Conservation (phyloP, 2,329 filamentous ascomycete genomes). For the Orbilia blumenaviensis region DNA sequence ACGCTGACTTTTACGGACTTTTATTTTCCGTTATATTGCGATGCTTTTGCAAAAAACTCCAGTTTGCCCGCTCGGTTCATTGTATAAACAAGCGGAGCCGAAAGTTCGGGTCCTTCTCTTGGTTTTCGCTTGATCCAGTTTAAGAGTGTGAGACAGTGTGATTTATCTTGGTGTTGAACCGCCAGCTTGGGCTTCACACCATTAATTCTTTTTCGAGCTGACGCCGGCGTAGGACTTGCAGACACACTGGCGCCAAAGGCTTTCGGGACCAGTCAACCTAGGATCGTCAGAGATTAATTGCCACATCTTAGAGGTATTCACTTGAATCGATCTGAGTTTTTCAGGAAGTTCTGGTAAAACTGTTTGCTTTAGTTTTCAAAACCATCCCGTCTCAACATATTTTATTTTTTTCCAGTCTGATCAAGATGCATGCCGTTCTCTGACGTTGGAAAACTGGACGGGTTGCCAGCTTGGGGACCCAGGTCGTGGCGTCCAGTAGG, state of each 20-base stretch:
- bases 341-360: slow-evolving; percentile 9
- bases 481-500: slow-evolving; percentile 36
- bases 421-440: slow-evolving; percentile 4
- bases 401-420: neutral
- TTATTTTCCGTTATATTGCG: slow-evolving; percentile 43
- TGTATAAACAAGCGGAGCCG: slow-evolving; percentile 34
- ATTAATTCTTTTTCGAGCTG: slow-evolving; percentile 28
- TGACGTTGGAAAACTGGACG: slow-evolving; percentile 44
- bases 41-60: slow-evolving; percentile 17
- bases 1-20: slow-evolving; percentile 35
- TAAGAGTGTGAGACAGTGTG: slow-evolving; percentile 50
- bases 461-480: slow-evolving; percentile 43
- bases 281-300: slow-evolving; percentile 42
- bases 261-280: slow-evolving; percentile 22
- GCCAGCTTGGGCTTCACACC: slow-evolving; percentile 50
- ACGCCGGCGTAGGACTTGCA: slow-evolving; percentile 18
- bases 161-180: slow-evolving; percentile 51
- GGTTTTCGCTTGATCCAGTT: slow-evolving; percentile 50
- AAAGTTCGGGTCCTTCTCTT: slow-evolving; percentile 45
- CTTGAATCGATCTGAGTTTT: neutral
- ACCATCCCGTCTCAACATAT: slow-evolving; percentile 37
- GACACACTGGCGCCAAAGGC: slow-evolving; percentile 26
- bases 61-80: slow-evolving; percentile 10
- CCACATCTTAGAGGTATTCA: slow-evolving; percentile 4
- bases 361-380: slow-evolving; percentile 15